Conservation (phyloP, 2,329 filamentous ascomycete species). For the Trichoderma sp. region DNA sequence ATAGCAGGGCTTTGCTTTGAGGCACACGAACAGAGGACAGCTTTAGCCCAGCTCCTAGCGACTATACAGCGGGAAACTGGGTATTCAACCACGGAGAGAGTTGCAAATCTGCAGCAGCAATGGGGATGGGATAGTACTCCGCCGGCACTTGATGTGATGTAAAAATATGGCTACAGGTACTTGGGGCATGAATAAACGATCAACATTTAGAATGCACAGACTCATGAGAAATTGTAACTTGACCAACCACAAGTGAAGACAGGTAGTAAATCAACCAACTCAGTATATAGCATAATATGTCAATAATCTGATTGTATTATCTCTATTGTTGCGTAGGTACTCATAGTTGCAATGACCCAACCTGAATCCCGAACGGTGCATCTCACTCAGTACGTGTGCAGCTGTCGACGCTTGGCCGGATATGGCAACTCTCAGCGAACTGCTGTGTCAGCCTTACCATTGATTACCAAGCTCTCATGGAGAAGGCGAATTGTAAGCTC, state of each 20-base stretch:
- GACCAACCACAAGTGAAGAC: background rate
- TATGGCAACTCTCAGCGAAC: background rate
- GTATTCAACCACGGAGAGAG: conserved; percentile 13
- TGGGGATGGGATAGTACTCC: conserved; percentile 11
- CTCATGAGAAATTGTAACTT: background rate
- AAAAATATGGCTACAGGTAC: background rate
- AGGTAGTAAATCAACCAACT: background rate
- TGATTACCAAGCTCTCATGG: background rate
- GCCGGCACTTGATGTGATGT: background rate
- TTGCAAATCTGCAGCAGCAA: conserved; percentile 1
- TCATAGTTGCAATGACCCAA: background rate
- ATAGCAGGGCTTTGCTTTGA: conserved; percentile 21
- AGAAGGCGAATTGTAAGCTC: background rate
- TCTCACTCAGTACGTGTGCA: background rate
- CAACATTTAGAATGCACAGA: background rate
- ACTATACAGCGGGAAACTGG: conserved; percentile 17
- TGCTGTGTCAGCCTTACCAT: background rate
- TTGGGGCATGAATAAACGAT: background rate
- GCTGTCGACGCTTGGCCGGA: background rate
- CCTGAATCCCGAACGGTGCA: background rate
- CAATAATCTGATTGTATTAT: background rate
- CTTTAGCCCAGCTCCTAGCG: conserved; percentile 12
- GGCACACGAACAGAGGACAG: conserved; percentile 10
- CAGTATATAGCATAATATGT: background rate
- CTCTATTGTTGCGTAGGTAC: background rate